phyloP scores from a whole-genome alignment of 495 filamentous ascomycete genomes.

The Penicillium psychrofluorescens region DNA sequence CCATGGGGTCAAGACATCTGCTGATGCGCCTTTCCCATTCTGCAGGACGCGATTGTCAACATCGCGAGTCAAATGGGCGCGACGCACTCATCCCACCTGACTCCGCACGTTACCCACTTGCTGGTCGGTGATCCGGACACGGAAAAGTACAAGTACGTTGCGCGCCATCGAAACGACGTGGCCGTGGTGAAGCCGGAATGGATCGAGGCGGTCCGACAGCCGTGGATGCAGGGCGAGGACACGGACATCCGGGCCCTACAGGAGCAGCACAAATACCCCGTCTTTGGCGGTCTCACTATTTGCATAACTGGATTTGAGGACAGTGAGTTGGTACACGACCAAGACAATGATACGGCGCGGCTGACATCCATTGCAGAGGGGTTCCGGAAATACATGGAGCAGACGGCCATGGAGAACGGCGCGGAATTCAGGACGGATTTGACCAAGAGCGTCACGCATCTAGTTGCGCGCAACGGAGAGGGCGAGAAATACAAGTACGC shows the following conservation, averaged over 20 bases:
- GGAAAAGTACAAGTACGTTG: constrained; percentile 91
- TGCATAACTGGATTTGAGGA: constrained; percentile 91
- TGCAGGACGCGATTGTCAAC: constrained; percentile 59
- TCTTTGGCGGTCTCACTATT: constrained; percentile 59
- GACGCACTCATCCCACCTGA: constrained; percentile 80
- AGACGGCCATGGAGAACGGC: constrained; percentile 58
- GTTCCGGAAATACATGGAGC: constrained; percentile 60
- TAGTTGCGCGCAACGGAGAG: constrained; percentile 69
- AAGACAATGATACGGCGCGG: not conserved
- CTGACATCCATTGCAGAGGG: constrained; percentile 40
- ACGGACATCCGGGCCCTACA: constrained; percentile 67
- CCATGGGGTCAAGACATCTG: not conserved
- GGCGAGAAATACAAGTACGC: constrained; percentile 89
- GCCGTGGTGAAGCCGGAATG: constrained; percentile 70
- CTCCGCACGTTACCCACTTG: constrained; percentile 90
- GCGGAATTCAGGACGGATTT: constrained; percentile 80
- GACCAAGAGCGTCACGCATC: constrained; percentile 72
- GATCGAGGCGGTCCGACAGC: constrained; percentile 73
- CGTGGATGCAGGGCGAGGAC: constrained; percentile 77
- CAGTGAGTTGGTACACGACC: constrained; percentile 40
- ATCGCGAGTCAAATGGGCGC: constrained; percentile 81
- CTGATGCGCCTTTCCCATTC: constrained; percentile 3
- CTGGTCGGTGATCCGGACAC: constrained; percentile 84
- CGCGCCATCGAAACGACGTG: constrained; percentile 79
- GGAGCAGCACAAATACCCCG: constrained; percentile 49